Base-by-base conservation (phyloP, 306 rosid species). In the Malus sylvestris region DNA sequence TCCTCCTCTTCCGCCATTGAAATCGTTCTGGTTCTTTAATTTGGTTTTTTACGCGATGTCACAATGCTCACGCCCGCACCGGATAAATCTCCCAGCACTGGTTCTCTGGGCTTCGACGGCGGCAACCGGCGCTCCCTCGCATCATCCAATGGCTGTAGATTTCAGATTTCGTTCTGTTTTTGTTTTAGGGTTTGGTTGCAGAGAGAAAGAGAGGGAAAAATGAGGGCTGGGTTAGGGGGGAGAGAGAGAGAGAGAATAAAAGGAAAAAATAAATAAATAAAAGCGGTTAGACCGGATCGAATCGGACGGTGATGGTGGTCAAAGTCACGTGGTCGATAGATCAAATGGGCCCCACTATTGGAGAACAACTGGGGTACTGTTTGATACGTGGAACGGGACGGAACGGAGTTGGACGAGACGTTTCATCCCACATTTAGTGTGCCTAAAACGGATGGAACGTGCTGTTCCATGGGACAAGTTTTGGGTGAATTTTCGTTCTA, bases 221-320 rank as follows among this genome's bases (percentile, higher is more conserved):
- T 18, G 57, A 68, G 61, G 73, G 78, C 32, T 29, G 52, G 58
- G n/a, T 74, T 29, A 13, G 9, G 79, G 45, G 81, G 3, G 78
- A 74, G 38, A 60, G 65, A 69, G 73, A 44, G 23, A 32, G 13
- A 18, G 19, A 68, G 2, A 10, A 4, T 35, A 49, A 29, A 27
- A 49, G 0, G 2, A 71, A 5, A 4, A 35, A 20, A 33, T 12
- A 3, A n/a, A n/a, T 19, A 15, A 51, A 20, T 27, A 5, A 82
- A 78, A 80, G 87, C 90, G 90, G 72, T 65, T 71, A 29, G 73
- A 81, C 79, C 93, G 90, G 93, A 87, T 87, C 85, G 13, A 46
- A 13, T 27, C 38, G 33, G 89, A 74, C 71, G 87, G 83, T 81
- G 78, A 66, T 52, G 68, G 19, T 59, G 71, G 87, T 81, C 93